Percentiles rank a stretch among this genome's conserved stretches.
These are phyloP conservation scores for Ganoderma lingzhi DNA, from an alignment of 1,284 basidiomycete genomes.

Conservation along the genomic window DNA sequence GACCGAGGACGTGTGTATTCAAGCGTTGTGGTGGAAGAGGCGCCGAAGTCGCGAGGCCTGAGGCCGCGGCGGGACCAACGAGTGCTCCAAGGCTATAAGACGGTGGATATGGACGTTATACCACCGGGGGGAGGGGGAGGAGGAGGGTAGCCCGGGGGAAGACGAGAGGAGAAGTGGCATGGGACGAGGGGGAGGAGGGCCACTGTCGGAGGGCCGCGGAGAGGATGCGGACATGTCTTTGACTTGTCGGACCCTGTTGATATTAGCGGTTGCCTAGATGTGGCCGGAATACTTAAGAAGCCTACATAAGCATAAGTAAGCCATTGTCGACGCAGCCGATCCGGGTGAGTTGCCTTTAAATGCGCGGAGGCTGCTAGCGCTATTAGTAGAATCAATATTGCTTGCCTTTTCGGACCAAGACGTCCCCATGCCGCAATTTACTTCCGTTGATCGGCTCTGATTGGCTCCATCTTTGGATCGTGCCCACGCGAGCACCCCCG, in stretches of 20 bases:
- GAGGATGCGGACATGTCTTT: not conserved
- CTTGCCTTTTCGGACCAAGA: conserved; percentile 4
- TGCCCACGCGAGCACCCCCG: not conserved
- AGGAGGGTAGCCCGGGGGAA: not conserved
- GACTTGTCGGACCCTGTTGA: not conserved
- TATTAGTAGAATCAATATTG: not conserved
- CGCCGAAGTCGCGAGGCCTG: not conserved
- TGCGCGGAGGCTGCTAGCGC: not conserved
- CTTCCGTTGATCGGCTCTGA: not conserved
- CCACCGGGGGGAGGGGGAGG: not conserved
- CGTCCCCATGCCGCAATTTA: not conserved
- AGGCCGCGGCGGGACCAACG: not conserved
- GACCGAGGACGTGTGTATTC: not conserved
- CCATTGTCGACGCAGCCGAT: not conserved
- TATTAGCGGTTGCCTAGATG: not conserved
- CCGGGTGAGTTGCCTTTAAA: not conserved
- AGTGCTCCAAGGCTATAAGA: not conserved
- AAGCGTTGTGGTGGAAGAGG: not conserved
- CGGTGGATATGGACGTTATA: not conserved
- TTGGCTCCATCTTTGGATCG: not conserved
- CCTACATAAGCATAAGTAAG: not conserved
- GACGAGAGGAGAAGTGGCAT: not conserved
- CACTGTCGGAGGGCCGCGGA: conserved; percentile 1
- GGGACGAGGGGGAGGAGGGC: not conserved
- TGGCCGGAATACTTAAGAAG: not conserved